A percentile compares a stretch with the other conserved stretches of the same genome.
Conservation (phyloP, 2,329 filamentous ascomycete species). For the Xenosphaeropsis pyriputrescens region DNA sequence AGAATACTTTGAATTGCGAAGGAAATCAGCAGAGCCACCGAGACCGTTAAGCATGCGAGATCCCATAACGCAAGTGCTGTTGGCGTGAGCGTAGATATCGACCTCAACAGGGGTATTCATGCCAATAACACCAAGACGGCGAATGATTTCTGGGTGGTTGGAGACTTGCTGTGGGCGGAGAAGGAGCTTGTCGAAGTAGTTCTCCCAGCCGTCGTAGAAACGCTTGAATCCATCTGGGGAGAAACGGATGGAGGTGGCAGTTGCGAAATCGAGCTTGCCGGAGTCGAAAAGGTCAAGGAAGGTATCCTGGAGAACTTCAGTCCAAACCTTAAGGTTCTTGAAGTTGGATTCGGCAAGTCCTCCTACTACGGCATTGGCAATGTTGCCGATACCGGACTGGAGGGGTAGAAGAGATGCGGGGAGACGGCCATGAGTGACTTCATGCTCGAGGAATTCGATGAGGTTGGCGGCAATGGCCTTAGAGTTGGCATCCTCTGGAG, state of each 20-base stretch:
- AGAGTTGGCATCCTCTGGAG: slow-evolving; percentile 60
- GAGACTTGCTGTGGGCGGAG: slow-evolving; percentile 79
- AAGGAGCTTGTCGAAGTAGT: slow-evolving; percentile 68
- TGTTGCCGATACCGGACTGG: slow-evolving; percentile 84
- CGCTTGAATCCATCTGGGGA: slow-evolving; percentile 82
- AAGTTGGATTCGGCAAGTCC: slow-evolving; percentile 72
- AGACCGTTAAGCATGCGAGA: slow-evolving; percentile 78
- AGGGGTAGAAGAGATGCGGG: slow-evolving; percentile 65
- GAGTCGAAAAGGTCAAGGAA: slow-evolving; percentile 89
- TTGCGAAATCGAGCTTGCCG: slow-evolving; percentile 77
- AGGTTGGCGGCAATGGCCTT: slow-evolving; percentile 62
- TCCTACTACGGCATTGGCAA: slow-evolving; percentile 81
- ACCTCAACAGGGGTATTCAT: slow-evolving; percentile 95
- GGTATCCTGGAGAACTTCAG: slow-evolving; percentile 82
- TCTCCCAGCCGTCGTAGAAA: slow-evolving; percentile 77
- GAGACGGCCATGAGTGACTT: slow-evolving; percentile 64
- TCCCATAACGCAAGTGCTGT: slow-evolving; percentile 81
- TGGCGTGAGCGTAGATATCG: slow-evolving; percentile 89
- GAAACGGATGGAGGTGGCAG: slow-evolving; percentile 80
- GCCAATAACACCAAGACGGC: slow-evolving; percentile 72
- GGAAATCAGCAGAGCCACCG: slow-evolving; percentile 70
- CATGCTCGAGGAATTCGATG: slow-evolving; percentile 77
- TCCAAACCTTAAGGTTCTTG: slow-evolving; percentile 82
- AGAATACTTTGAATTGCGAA: slow-evolving; percentile 65
- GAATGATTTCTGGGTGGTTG: slow-evolving; percentile 84